A percentile compares a stretch with the other conserved stretches of the same genome.
Evolutionary conservation across 352 stramenopile species (phyloP).

Genomic region (Globisporangium cederbergense): DNA sequence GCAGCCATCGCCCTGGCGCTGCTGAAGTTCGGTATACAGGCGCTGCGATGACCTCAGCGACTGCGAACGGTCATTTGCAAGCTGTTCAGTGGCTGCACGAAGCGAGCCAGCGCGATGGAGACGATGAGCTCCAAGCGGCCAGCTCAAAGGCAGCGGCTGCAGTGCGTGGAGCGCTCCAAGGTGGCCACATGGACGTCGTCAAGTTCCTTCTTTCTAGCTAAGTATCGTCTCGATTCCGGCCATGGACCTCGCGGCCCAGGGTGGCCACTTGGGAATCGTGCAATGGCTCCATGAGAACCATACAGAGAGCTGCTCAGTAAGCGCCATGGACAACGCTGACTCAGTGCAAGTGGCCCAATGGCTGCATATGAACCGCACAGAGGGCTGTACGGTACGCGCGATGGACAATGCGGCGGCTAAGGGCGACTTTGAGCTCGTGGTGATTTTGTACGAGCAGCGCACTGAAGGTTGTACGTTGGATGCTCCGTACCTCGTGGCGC

Average conservation of each 20-base stretch:
- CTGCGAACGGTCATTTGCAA: not conserved
- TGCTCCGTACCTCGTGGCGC: not conserved
- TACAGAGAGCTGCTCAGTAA: not conserved
- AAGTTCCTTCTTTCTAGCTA: not conserved
- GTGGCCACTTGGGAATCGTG: not conserved
- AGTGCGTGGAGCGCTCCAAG: not conserved
- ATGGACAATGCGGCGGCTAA: constrained; percentile 3
- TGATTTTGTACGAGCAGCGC: constrained; percentile 1
- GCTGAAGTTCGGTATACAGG: not conserved
- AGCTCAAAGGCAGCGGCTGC: not conserved
- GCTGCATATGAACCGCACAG: constrained; percentile 1
- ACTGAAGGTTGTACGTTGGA: not conserved
- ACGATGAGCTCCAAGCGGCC: too few species aligned
- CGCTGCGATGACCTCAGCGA: not conserved
- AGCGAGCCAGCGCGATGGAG: not conserved
- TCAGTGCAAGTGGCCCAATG: constrained; percentile 3
- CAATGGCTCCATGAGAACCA: constrained; percentile 5
- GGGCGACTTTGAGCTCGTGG: constrained; percentile 10
- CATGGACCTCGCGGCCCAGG: constrained; percentile 1
- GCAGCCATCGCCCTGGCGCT: not conserved
- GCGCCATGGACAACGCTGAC: constrained; percentile 1
- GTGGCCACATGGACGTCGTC: not conserved
- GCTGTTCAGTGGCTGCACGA: constrained; percentile 7
- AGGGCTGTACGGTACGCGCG: constrained; percentile 5
- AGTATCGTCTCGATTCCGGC: not conserved